Evolutionary conservation across 805 yeast genomes (phyloP).

Genomic region (Candida adriatica): DNA sequence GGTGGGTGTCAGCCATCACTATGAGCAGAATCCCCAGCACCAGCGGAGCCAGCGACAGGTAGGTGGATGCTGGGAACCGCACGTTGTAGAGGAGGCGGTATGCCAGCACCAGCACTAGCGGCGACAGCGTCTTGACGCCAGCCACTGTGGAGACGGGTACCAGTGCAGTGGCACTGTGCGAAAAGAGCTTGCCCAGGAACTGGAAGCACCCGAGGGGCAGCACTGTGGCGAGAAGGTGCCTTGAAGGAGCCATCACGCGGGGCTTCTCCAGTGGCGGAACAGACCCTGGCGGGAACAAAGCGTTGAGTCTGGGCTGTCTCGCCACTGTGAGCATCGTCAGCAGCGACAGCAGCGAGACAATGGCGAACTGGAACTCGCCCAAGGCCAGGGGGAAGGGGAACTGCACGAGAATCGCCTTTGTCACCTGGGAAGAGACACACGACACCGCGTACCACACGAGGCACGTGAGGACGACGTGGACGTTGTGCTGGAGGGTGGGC

Average conservation of each 20-base stretch:
- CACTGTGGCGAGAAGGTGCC: slow-evolving; percentile 39
- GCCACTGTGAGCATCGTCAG: slow-evolving; percentile 31
- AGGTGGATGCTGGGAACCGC: slow-evolving; percentile 41
- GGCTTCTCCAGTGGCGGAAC: slow-evolving; percentile 33
- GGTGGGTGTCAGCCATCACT: slow-evolving; percentile 26
- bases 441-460: slow-evolving; percentile 56
- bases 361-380: slow-evolving; percentile 56
- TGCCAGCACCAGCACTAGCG: slow-evolving; percentile 50
- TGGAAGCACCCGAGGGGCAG: slow-evolving; percentile 63
- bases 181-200: slow-evolving; percentile 55
- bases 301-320: slow-evolving; percentile 25
- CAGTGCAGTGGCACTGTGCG: slow-evolving; percentile 56
- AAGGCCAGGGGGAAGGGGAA: slow-evolving; percentile 58
- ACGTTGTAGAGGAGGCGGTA: slow-evolving; percentile 48
- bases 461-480: slow-evolving; percentile 30
- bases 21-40: slow-evolving; percentile 45
- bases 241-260: slow-evolving; percentile 28
- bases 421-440: slow-evolving; percentile 57
- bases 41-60: slow-evolving; percentile 44
- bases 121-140: slow-evolving; percentile 62
- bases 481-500: slow-evolving; percentile 4
- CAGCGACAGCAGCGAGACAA: slow-evolving; percentile 39
- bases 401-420: slow-evolving; percentile 45
- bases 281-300: slow-evolving; percentile 45
- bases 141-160: slow-evolving; percentile 67